Evolutionary conservation across 257 asterid genomes (phyloP).

Genomic region (Leptodermis oblonga): DNA sequence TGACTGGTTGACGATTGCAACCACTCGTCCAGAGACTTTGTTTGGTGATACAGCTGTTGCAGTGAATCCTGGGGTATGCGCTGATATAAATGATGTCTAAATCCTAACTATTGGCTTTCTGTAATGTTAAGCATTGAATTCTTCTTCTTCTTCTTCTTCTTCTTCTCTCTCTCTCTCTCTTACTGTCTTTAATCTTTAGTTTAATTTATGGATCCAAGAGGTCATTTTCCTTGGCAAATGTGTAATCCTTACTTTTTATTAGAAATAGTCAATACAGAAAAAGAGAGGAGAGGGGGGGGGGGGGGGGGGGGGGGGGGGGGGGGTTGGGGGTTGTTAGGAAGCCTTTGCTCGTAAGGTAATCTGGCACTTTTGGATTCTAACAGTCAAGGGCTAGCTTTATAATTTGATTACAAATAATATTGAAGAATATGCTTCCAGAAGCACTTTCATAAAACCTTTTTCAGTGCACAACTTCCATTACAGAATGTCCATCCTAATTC

Average conservation of each 20-base stretch:
- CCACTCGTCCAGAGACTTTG: conserved; percentile 97
- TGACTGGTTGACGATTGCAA: conserved; percentile 90
- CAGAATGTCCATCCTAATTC: too few relatives aligned
- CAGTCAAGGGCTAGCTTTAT: too few relatives aligned
- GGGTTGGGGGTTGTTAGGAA: too few relatives aligned
- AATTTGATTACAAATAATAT: too few relatives aligned
- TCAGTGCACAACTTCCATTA: too few relatives aligned
- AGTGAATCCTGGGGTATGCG: conserved; percentile 78
- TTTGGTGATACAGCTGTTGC: conserved; percentile 97
- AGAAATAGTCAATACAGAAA: not conserved
- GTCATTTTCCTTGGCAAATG: not conserved
- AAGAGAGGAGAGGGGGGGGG: not conserved
- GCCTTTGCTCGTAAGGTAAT: not conserved
- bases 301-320: too few relatives aligned
- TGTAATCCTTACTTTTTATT: not conserved
- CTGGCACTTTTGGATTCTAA: too few relatives aligned
- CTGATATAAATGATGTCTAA: not conserved
- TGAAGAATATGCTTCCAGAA: too few relatives aligned
- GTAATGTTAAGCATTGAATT: not conserved
- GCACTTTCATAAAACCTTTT: too few relatives aligned
- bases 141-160: not conserved
- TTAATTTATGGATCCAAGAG: not conserved
- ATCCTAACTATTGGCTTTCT: not conserved
- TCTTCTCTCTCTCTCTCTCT: not conserved
- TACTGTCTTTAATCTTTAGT: not conserved